Conservation (phyloP, 768 basidiomycete species). For the Macrolepiota dolichaula region DNA sequence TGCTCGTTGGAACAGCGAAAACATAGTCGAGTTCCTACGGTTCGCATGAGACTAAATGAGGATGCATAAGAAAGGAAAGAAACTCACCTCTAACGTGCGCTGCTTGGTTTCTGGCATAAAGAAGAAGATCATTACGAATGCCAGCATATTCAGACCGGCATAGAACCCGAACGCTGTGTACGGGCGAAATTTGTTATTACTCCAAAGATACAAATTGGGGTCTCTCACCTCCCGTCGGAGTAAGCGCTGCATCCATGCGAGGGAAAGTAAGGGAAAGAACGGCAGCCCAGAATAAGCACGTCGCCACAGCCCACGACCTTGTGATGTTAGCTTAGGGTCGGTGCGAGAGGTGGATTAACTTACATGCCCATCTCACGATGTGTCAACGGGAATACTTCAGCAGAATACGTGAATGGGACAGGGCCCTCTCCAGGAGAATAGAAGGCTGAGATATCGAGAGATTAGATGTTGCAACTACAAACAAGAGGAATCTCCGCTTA, state of each 20-base stretch:
- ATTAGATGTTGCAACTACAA: not conserved
- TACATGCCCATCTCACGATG: slow-evolving; percentile 62
- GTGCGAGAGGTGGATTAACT: slow-evolving; percentile 24
- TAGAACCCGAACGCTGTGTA: slow-evolving; percentile 50
- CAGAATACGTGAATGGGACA: slow-evolving; percentile 87
- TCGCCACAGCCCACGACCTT: slow-evolving; percentile 54
- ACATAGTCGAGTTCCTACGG: slow-evolving; percentile 37
- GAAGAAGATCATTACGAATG: slow-evolving; percentile 50
- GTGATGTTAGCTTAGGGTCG: slow-evolving; percentile 18
- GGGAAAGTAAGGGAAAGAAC: slow-evolving; percentile 46
- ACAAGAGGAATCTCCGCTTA: slow-evolving; percentile 12
- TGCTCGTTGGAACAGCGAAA: slow-evolving; percentile 42
- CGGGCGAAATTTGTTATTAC: slow-evolving; percentile 5
- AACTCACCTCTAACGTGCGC: slow-evolving; percentile 35
- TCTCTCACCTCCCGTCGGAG: slow-evolving; percentile 25
- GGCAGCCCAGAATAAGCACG: slow-evolving; percentile 46
- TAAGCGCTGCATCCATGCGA: slow-evolving; percentile 34
- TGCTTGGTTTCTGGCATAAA: slow-evolving; percentile 48
- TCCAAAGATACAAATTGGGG: not conserved
- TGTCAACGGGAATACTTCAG: slow-evolving; percentile 85
- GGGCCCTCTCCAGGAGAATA: slow-evolving; percentile 87
- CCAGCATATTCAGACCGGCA: slow-evolving; percentile 43
- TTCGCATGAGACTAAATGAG: not conserved
- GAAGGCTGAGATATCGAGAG: slow-evolving; percentile 32
- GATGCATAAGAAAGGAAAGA: not conserved